Evolutionary conservation across 2,329 filamentous ascomycete species (phyloP).

Genomic region (Aspergillus viridinutans): DNA sequence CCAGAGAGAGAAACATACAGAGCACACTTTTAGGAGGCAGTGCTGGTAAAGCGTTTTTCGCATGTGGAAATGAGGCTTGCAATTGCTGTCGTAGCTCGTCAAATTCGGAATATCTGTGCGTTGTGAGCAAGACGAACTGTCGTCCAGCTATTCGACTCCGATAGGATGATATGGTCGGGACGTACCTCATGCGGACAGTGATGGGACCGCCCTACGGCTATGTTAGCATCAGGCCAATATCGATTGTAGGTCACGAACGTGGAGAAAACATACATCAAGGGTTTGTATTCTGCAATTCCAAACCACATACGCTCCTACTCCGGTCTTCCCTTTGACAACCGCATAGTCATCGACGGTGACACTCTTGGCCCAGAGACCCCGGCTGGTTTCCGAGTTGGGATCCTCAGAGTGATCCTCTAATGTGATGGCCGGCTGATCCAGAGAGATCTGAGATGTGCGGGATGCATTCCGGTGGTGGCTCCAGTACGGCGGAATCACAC

Average conservation of each 20-base stretch:
- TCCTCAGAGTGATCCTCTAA: slow-evolving; percentile 63
- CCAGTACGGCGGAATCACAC: slow-evolving; percentile 44
- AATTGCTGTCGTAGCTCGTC: slow-evolving; percentile 73
- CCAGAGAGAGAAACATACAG: slow-evolving; percentile 50
- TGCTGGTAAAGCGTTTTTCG: slow-evolving; percentile 78
- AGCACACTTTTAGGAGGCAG: slow-evolving; percentile 89
- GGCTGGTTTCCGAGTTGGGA: slow-evolving; percentile 51
- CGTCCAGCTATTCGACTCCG: neutral
- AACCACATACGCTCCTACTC: slow-evolving; percentile 84
- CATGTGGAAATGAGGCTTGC: slow-evolving; percentile 75
- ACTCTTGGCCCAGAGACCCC: slow-evolving; percentile 58
- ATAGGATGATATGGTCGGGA: neutral
- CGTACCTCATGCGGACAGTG: slow-evolving; percentile 56
- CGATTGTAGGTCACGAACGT: neutral
- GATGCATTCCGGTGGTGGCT: slow-evolving; percentile 40
- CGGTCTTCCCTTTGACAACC: slow-evolving; percentile 55
- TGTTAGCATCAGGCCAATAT: slow-evolving; percentile 11
- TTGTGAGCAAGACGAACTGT: slow-evolving; percentile 15
- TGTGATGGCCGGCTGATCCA: slow-evolving; percentile 48
- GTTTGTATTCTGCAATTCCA: slow-evolving; percentile 91
- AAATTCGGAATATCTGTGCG: slow-evolving; percentile 79
- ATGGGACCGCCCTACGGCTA: slow-evolving; percentile 51
- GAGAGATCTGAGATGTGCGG: slow-evolving; percentile 37
- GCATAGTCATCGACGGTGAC: slow-evolving; percentile 61
- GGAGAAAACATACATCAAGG: slow-evolving; percentile 59